These are phyloP conservation scores for Botrytis deweyae DNA, from an alignment of 2,329 filamentous ascomycete species.

Conservation along the genomic window DNA sequence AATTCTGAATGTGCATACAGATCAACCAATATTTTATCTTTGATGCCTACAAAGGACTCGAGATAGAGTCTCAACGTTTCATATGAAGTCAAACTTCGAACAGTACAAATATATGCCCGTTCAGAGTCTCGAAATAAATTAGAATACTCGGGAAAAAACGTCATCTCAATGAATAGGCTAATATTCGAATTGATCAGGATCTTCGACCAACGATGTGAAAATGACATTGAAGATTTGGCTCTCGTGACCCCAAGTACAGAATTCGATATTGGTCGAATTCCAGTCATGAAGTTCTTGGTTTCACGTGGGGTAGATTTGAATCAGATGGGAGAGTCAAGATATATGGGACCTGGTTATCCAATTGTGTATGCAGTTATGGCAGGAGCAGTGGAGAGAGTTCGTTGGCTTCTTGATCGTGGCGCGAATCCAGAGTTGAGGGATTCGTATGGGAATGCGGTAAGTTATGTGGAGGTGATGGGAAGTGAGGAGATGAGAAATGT, in stretches of 20 bases:
- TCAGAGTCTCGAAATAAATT: not conserved
- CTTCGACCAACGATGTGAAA: not conserved
- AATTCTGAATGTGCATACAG: no score
- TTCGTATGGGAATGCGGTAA: not conserved
- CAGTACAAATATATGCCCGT: not conserved
- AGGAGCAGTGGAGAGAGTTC: slow-evolving; percentile 6
- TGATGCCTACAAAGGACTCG: no score
- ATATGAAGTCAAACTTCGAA: no score
- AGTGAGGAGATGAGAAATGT: not conserved
- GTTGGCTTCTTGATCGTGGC: slow-evolving; percentile 21
- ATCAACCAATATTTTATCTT: no score
- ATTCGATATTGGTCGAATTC: not conserved
- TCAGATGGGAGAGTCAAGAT: not conserved
- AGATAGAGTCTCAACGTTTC: no score
- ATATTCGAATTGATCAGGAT: not conserved
- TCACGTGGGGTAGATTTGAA: not conserved
- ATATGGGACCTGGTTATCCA: not conserved
- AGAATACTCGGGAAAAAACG: not conserved
- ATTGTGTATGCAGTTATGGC: not conserved
- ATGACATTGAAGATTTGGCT: not conserved
- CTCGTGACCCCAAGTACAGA: not conserved
- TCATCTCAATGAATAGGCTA: not conserved
- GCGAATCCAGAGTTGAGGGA: slow-evolving; percentile 5
- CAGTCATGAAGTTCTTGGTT: not conserved
- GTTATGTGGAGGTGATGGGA: not conserved